These are phyloP conservation scores for Cercospora nicotianae DNA, from an alignment of 2,329 filamentous ascomycete species.

Conservation along the genomic window DNA sequence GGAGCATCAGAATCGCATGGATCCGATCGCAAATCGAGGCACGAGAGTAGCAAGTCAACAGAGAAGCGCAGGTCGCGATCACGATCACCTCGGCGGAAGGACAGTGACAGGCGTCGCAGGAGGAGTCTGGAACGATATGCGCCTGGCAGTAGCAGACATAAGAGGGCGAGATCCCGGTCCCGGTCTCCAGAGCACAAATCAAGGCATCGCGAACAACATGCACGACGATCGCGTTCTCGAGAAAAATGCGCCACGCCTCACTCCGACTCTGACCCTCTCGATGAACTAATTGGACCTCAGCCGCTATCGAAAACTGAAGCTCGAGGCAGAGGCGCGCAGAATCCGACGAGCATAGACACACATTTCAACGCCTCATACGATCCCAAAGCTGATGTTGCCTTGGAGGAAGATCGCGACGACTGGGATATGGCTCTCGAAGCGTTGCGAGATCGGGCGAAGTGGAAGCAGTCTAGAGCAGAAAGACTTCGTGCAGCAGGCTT, in stretches of 20 bases:
- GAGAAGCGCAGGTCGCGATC: not conserved
- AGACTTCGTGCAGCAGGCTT: conserved; percentile 73
- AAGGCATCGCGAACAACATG: conserved; percentile 3
- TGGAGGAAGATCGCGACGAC: conserved; percentile 53
- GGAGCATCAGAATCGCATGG: conserved; percentile 11
- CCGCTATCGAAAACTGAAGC: conserved; percentile 49
- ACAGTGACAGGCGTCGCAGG: not conserved
- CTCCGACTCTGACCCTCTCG: conserved; percentile 66
- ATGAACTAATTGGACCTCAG: conserved; percentile 72
- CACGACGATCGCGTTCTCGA: not conserved
- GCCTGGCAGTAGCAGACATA: conserved; percentile 8
- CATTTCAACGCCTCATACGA: conserved; percentile 72
- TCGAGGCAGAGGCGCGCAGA: conserved; percentile 68
- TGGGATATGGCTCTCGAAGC: conserved; percentile 82
- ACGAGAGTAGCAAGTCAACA: conserved; percentile 1
- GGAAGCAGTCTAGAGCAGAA: conserved; percentile 72
- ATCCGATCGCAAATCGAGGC: conserved; percentile 9
- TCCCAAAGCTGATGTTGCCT: conserved; percentile 57
- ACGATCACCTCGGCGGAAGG: not conserved
- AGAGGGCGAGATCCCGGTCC: conserved; percentile 14
- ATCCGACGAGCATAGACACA: conserved; percentile 65
- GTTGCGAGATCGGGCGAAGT: conserved; percentile 74
- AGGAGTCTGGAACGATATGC: conserved; percentile 6
- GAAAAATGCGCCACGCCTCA: not conserved
- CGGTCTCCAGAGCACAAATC: not conserved